phyloP scores from a whole-genome alignment of 148 eudicot genomes.

The Diospyros lotus region DNA sequence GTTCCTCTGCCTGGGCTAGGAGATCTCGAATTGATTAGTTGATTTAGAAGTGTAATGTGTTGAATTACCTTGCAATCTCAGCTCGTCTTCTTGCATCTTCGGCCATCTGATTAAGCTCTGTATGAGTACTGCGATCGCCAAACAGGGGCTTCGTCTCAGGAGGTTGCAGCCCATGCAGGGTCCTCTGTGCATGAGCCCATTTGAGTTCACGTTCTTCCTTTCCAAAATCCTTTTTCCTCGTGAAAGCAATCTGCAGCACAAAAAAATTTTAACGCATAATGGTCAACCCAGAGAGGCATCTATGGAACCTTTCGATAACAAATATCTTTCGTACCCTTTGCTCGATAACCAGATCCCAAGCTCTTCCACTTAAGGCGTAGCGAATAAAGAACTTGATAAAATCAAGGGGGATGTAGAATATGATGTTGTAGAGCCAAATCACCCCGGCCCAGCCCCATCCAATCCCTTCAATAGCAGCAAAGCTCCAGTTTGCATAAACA shows the following conservation, averaged over 20 bases:
- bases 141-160: constrained; percentile 30
- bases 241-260: constrained; percentile 32
- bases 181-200: constrained; percentile 46
- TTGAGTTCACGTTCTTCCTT: constrained; percentile 35
- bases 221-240: constrained; percentile 37
- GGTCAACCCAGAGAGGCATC: neutral
- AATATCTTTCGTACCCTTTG: constrained; percentile 29
- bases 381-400: constrained; percentile 34
- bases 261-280: neutral
- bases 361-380: constrained; percentile 39
- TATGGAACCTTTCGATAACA: neutral
- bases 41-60: neutral
- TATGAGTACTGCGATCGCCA: constrained; percentile 15
- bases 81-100: constrained; percentile 46
- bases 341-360: constrained; percentile 46
- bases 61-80: constrained; percentile 32
- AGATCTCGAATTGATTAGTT: neutral
- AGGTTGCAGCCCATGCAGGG: constrained; percentile 33
- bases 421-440: constrained; percentile 38
- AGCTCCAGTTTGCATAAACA: constrained; percentile 45
- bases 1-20: neutral
- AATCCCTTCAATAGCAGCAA: constrained; percentile 42
- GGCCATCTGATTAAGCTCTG: constrained; percentile 38
- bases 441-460: constrained; percentile 57
- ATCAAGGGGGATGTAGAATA: constrained; percentile 36